Base-by-base conservation (phyloP, 2,329 filamentous ascomycete genomes). In the Leptodontidium sp. region DNA sequence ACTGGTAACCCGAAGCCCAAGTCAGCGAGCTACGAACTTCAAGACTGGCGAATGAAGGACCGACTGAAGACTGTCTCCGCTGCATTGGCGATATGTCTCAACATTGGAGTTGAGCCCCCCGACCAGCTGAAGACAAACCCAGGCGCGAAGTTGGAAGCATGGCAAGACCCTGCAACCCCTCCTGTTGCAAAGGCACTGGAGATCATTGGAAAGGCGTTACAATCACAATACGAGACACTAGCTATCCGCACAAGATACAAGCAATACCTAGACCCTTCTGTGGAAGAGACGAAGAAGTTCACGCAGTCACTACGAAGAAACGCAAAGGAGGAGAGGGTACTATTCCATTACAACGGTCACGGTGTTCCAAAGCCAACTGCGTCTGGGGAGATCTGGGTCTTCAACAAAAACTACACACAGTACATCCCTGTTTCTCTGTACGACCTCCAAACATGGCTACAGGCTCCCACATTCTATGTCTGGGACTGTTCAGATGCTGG, bases 311-410 rank as follows among this genome's bases (percentile, higher is more conserved):
- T 98, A 38, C 89, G 96, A 40, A 88, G 94, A 71, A 98, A 97
- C 78, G 95, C 96, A 61, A 97, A 98, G 80, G 94, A 98, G 68
- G 96, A 99, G 82, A 87, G 96, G 61, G 93, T 99, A 1, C 84
- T 99, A n/a, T 93, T 99, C 76, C 96, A 99, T 79, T 99, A 99
- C 84, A 99, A 99, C 76, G 96, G 96, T 17, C 96, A 99, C 79
- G 96, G 96, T 58, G 96, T 99, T 12, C 96, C 96, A 1, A 93
- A 98, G 77, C 96, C 96, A 2, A 99, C 96, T 0, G 90, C 92
- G 2, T 98, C 95, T 4, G 96, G 96, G 15, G 96, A 99, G 80
- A 97, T 99, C 24, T 99, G 96, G 96, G 97, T 98, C 5, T 99
- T 99, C 80, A 99, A 99, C 81, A 95, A 96, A 75, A 98, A 93